phyloP scores from a whole-genome alignment of 345 rosid species.

The Mercurialis annua region DNA sequence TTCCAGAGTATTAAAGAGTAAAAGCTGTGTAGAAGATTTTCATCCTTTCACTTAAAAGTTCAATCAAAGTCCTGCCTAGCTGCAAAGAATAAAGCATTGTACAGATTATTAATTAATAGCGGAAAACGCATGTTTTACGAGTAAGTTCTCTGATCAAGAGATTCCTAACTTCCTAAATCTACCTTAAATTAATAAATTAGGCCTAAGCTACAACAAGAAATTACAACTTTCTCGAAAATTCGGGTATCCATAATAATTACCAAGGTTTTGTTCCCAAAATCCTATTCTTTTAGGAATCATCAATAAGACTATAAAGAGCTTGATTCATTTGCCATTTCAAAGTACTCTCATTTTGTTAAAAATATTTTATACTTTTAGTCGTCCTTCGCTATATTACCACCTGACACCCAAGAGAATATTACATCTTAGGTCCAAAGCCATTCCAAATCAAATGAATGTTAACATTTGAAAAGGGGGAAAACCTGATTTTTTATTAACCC shows the following conservation, averaged over 20 bases:
- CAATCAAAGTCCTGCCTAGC: neutral
- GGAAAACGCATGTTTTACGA: neutral
- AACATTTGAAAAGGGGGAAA: slow-evolving; percentile 15
- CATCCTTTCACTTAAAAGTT: neutral
- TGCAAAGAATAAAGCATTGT: neutral
- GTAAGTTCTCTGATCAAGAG: neutral
- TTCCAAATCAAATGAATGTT: neutral
- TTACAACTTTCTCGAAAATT: neutral
- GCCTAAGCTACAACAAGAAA: neutral
- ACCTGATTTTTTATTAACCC: slow-evolving; percentile 47
- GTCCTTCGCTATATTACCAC: neutral
- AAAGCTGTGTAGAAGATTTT: neutral
- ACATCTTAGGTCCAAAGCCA: neutral
- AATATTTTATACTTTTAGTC: neutral
- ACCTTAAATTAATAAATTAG: neutral
- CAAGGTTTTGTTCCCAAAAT: neutral
- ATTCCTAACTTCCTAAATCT: neutral
- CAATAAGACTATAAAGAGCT: neutral
- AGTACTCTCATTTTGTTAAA: neutral
- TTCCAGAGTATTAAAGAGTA: neutral
- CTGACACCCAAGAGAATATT: neutral
- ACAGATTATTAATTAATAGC: neutral
- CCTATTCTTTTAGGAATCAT: neutral
- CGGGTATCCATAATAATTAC: neutral
- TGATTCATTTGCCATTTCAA: neutral